Conservation (phyloP, 257 asterid species). For the Solanum tarapatanum region DNA sequence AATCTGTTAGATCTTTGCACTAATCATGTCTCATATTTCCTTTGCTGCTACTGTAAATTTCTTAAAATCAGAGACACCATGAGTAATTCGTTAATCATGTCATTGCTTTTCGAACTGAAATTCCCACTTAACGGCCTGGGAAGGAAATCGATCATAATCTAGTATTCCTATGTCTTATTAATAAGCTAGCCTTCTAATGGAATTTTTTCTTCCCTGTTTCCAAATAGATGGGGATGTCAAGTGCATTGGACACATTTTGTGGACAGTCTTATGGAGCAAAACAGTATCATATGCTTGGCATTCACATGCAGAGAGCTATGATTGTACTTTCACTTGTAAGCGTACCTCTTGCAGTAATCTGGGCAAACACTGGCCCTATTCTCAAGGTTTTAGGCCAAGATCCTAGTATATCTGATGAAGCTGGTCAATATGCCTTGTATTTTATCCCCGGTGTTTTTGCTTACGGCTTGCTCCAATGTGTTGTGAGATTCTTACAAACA, state of each 20-base stretch:
- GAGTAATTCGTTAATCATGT: not conserved
- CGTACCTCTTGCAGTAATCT: conserved; percentile 52
- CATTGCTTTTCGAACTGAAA: not conserved
- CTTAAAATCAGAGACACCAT: not conserved
- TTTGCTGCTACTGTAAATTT: not conserved
- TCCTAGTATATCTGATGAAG: conserved; percentile 50
- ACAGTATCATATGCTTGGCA: conserved; percentile 73
- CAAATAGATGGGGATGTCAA: conserved; percentile 67
- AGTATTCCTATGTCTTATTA: not conserved
- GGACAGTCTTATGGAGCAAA: conserved; percentile 81
- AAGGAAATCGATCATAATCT: not conserved
- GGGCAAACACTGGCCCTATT: conserved; percentile 62
- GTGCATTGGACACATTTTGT: conserved; percentile 81
- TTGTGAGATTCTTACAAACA: conserved; percentile 61
- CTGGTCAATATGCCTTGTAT: conserved; percentile 53
- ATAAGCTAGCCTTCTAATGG: not conserved
- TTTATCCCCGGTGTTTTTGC: conserved; percentile 64
- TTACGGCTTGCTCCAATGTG: conserved; percentile 64
- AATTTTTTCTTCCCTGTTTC: not conserved
- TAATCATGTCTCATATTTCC: not conserved
- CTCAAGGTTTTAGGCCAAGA: conserved; percentile 61
- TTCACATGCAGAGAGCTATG: conserved; percentile 79
- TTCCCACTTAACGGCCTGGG: not conserved
- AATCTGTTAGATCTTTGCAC: not conserved
- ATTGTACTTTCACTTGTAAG: conserved; percentile 40